phyloP scores from a whole-genome alignment of 2,329 filamentous ascomycete genomes.

The Epichloe sp. region DNA sequence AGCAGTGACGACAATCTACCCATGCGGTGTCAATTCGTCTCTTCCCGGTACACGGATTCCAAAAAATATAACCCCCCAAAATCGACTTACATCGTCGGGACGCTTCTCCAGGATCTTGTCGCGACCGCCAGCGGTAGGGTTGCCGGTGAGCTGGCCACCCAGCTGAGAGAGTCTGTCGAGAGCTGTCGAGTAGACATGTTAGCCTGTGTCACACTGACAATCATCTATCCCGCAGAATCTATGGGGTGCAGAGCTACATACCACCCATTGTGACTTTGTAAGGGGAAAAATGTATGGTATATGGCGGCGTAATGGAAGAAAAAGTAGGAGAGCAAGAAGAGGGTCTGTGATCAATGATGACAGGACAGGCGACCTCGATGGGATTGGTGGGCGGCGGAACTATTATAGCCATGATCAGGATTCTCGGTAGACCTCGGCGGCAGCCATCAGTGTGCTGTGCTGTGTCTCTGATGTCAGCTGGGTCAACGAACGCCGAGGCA shows the following conservation, averaged over 20 bases:
- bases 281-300: background rate
- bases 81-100: slow-evolving; percentile 46
- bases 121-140: slow-evolving; percentile 37
- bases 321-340: background rate
- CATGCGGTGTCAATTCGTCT: background rate
- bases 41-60: background rate
- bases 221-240: background rate
- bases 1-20: slow-evolving; percentile 77
- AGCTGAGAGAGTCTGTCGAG: slow-evolving; percentile 46
- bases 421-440: slow-evolving; percentile 4
- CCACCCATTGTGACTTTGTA: slow-evolving; percentile 22
- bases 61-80: background rate
- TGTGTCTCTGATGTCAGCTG: slow-evolving; percentile 3
- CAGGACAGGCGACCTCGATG: background rate
- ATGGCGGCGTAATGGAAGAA: background rate
- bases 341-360: background rate
- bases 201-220: background rate
- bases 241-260: slow-evolving; percentile 12
- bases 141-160: slow-evolving; percentile 49
- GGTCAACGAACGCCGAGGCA: slow-evolving; percentile 5
- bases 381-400: slow-evolving; percentile 3
- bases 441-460: background rate
- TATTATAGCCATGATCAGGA: slow-evolving; percentile 3
- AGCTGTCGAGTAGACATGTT: slow-evolving; percentile 22
- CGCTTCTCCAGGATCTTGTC: slow-evolving; percentile 51